Conservation (phyloP, 768 basidiomycete species). For the Leccinum sublutescens region DNA sequence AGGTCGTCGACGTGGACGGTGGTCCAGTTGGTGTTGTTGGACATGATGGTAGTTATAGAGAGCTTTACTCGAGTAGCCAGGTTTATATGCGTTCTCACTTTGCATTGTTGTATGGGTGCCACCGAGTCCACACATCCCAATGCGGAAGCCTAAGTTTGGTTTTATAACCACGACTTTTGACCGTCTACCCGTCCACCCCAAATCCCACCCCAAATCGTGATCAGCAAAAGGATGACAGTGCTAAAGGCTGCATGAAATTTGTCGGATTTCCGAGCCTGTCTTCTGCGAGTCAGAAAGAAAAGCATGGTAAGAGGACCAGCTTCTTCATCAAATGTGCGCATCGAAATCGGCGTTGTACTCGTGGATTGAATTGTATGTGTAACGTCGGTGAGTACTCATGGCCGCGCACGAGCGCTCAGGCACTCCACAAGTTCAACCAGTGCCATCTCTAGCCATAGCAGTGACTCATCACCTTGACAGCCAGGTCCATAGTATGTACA, state of each 20-base stretch:
- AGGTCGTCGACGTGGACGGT: no score
- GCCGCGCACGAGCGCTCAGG: not conserved
- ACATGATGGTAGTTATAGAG: not conserved
- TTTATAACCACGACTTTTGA: slow-evolving; percentile 32
- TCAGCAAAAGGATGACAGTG: not conserved
- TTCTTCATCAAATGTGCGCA: no score
- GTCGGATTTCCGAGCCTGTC: not conserved
- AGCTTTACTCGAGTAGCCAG: no score
- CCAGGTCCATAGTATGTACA: not conserved
- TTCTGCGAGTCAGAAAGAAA: not conserved
- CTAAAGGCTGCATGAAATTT: slow-evolving; percentile 11
- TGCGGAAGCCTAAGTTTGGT: slow-evolving; percentile 17
- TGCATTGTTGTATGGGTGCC: no score
- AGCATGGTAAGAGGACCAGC: slow-evolving; percentile 12
- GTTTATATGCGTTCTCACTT: no score
- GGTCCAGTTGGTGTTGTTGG: no score
- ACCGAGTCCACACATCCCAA: no score
- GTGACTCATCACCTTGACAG: not conserved
- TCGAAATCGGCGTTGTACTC: no score
- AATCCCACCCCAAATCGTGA: not conserved
- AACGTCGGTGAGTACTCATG: not conserved
- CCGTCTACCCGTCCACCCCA: not conserved
- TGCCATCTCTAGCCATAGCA: not conserved
- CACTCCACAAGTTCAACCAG: not conserved
- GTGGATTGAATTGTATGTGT: not conserved